Evolutionary conservation across 177 flowering plant genomes (phyloP), one percentile per base, ranked within the genome.

Genomic region (Vitis hybrid): DNA sequence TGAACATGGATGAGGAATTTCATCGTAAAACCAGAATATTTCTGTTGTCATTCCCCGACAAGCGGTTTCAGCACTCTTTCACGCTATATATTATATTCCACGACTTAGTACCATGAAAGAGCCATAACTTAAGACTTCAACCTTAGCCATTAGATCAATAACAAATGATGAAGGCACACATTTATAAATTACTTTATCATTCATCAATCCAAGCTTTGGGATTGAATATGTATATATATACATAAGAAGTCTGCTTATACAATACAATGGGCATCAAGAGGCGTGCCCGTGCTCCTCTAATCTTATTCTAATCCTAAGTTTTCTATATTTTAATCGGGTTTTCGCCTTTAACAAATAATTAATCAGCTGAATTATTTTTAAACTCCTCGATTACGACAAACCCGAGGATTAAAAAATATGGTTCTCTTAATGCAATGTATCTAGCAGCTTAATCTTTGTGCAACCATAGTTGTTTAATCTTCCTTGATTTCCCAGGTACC

Each of bases 21-120:
- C 55, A 9, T 54, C 28, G 6, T 55, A 28, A 65, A 70, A 59
- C 47, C 67, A 7, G 54, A 19, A 56, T 50, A 53, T 70, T 62
- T 56, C 53, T 60, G 60, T 65, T 52, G 31, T 70, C 62, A 70
- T 61, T 19, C 64, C 64, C 75, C 58, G 71, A 76, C 79, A 76
- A 73, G 51, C 77, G 58, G 77, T 71, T 79, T 73, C 76, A 63
- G 58, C 77, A 70, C 76, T 64, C 79, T 70, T 79, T 38, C 47
- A 38, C 1, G 47, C 47, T 38, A 38, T 0, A 38, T 38, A 38
- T 38, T 8, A 38, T 38, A 38, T 38, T 38, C 7, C 47, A 38
- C 47, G 47, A 38, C 47, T 38, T 5, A 38, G 73, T 59, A 59
- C 12, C 38, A 61, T 44, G 31, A 1, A 67, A 73, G 2, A 1